Evolutionary conservation across 345 rosid genomes (phyloP).

Genomic region (Carallia brachiata): DNA sequence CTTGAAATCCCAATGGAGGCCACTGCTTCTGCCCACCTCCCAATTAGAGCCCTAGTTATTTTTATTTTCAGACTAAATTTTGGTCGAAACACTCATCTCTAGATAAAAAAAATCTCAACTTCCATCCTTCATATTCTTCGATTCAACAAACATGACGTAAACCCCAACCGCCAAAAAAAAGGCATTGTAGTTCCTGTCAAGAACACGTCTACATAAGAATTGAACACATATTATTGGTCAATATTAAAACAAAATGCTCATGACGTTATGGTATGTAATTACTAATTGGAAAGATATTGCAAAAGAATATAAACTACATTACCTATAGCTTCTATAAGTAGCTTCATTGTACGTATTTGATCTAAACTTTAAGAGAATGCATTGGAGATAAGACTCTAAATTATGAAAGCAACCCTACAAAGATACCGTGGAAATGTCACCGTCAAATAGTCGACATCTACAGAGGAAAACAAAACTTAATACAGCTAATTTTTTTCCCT

Average conservation of each 20-base stretch:
- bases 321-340: slow-evolving; percentile 71
- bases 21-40: no score
- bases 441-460: no score
- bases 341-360: slow-evolving; percentile 39
- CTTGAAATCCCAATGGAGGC: no score
- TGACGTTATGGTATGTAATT: neutral
- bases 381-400: slow-evolving; percentile 48
- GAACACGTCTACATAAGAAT: slow-evolving; percentile 54
- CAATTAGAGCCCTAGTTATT: no score
- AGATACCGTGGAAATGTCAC: neutral
- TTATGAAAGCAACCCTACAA: slow-evolving; percentile 57
- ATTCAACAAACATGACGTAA: slow-evolving; percentile 57
- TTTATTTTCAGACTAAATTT: no score
- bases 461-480: neutral
- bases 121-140: slow-evolving; percentile 24
- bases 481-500: neutral
- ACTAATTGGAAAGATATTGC: neutral
- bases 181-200: slow-evolving; percentile 63
- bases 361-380: slow-evolving; percentile 34
- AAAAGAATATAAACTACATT: neutral
- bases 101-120: slow-evolving; percentile 22
- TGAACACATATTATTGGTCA: neutral
- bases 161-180: slow-evolving; percentile 52
- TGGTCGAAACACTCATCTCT: slow-evolving; percentile 24
- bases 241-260: neutral